Evolutionary conservation across 495 filamentous ascomycete species (phyloP).

Genomic region (Extremus antarcticus): DNA sequence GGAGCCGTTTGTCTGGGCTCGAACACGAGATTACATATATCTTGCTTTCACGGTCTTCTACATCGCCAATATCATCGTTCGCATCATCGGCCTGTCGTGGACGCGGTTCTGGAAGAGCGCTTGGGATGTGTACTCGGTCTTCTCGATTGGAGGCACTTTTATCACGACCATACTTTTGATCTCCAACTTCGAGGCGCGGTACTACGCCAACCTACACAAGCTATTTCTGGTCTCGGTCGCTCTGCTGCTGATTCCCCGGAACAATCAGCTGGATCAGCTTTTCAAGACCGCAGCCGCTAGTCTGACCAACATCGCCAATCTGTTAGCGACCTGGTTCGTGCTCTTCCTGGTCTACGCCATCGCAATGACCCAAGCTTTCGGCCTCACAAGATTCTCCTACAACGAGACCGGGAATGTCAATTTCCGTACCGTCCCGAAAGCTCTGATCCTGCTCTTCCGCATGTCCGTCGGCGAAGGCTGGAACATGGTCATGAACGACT

Average conservation of each 20-base stretch:
- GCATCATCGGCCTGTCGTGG: slow-evolving; percentile 85
- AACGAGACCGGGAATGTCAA: slow-evolving; percentile 75
- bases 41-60: slow-evolving; percentile 77
- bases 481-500: slow-evolving; percentile 97
- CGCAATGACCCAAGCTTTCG: slow-evolving; percentile 91
- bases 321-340: slow-evolving; percentile 93
- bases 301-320: slow-evolving; percentile 79
- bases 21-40: slow-evolving; percentile 63
- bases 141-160: slow-evolving; percentile 77
- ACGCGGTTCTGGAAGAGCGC: slow-evolving; percentile 82
- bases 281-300: slow-evolving; percentile 99
- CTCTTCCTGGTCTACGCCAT: slow-evolving; percentile 95
- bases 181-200: slow-evolving; percentile 41
- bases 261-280: slow-evolving; percentile 94
- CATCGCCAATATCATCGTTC: slow-evolving; percentile 71
- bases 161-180: slow-evolving; percentile 62
- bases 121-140: slow-evolving; percentile 85
- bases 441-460: slow-evolving; percentile 85
- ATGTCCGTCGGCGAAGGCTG: slow-evolving; percentile 90
- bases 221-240: slow-evolving; percentile 86
- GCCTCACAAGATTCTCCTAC: slow-evolving; percentile 74
- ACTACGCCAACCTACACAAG: slow-evolving; percentile 75
- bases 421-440: slow-evolving; percentile 84
- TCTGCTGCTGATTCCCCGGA: slow-evolving; percentile 85
- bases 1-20: slow-evolving; percentile 54